Evolutionary conservation across 768 basidiomycete species (phyloP).

Genomic region (Tylopilus intermedius): DNA sequence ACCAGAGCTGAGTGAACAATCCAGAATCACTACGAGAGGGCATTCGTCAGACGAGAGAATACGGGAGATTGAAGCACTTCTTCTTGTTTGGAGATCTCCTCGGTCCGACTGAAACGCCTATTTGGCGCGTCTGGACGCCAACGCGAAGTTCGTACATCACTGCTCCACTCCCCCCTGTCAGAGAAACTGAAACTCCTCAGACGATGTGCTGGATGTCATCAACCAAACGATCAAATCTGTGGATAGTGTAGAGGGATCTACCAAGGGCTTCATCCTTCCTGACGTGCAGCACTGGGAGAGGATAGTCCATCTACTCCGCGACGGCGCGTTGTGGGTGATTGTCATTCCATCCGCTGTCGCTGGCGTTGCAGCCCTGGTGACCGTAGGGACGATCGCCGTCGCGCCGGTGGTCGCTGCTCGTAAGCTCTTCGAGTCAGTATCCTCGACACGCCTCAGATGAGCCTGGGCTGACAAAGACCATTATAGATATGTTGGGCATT

Average conservation of each 20-base stretch:
- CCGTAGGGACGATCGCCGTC: background rate
- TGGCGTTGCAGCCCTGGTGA: background rate
- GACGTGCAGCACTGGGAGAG: slow-evolving; percentile 6
- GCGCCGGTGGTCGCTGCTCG: background rate
- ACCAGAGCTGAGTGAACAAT: background rate
- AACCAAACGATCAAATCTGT: slow-evolving; percentile 5
- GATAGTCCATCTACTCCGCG: background rate
- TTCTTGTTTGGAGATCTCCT: slow-evolving; percentile 7
- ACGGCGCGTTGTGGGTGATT: slow-evolving; percentile 1
- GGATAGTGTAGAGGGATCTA: slow-evolving; percentile 6
- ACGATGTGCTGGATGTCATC: slow-evolving; percentile 1
- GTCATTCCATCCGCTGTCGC: background rate
- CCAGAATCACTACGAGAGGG: slow-evolving; percentile 18
- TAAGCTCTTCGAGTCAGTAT: background rate
- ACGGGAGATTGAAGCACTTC: slow-evolving; percentile 16
- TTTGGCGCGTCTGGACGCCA: slow-evolving; percentile 1
- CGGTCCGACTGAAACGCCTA: background rate
- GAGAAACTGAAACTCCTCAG: background rate
- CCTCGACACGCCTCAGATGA: background rate
- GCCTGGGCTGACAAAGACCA: background rate
- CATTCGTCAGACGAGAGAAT: slow-evolving; percentile 13
- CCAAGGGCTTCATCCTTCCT: slow-evolving; percentile 2
- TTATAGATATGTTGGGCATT: background rate
- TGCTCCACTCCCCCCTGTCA: background rate
- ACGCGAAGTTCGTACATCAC: background rate